Conservation (phyloP, 2,329 filamentous ascomycete genomes). For the Ceratocystis papillata region DNA sequence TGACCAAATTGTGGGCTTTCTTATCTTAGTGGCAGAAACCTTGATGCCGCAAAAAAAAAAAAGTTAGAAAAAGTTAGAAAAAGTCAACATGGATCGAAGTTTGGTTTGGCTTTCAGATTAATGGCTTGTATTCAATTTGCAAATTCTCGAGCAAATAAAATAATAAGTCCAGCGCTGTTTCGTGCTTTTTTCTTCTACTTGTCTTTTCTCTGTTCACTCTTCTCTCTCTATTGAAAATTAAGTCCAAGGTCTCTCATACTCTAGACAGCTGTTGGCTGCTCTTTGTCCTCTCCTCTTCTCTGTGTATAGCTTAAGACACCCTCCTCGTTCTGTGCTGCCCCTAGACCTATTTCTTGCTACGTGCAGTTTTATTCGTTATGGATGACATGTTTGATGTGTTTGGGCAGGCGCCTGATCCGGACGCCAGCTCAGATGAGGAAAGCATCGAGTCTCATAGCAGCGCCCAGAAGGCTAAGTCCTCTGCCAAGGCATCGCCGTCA, state of each 20-base stretch:
- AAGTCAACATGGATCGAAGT: not conserved
- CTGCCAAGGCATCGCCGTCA: slow-evolving; percentile 7
- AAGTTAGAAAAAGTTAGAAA: slow-evolving; percentile 19
- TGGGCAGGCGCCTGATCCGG: slow-evolving; percentile 49
- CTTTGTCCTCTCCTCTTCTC: not conserved
- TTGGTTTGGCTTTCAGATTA: not conserved
- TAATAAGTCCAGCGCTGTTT: not conserved
- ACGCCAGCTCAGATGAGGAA: slow-evolving; percentile 36
- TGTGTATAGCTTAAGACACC: not conserved
- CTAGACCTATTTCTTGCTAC: not conserved
- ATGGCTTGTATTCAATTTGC: not conserved
- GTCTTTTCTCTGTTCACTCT: not conserved
- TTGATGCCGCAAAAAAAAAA: slow-evolving; percentile 19
- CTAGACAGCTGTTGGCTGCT: no score
- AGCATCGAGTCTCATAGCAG: slow-evolving; percentile 1
- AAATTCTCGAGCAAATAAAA: no score
- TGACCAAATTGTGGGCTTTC: not conserved
- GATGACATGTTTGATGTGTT: slow-evolving; percentile 78
- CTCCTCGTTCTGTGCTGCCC: not conserved
- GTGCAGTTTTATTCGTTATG: slow-evolving; percentile 37
- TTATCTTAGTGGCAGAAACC: slow-evolving; percentile 14
- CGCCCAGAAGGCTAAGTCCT: not conserved
- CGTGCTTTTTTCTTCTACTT: slow-evolving; percentile 2
- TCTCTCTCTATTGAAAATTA: no score
- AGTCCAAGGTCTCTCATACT: no score